phyloP scores from a whole-genome alignment of 1,139 yeast genomes.

The Martiniozyma asiatica region DNA sequence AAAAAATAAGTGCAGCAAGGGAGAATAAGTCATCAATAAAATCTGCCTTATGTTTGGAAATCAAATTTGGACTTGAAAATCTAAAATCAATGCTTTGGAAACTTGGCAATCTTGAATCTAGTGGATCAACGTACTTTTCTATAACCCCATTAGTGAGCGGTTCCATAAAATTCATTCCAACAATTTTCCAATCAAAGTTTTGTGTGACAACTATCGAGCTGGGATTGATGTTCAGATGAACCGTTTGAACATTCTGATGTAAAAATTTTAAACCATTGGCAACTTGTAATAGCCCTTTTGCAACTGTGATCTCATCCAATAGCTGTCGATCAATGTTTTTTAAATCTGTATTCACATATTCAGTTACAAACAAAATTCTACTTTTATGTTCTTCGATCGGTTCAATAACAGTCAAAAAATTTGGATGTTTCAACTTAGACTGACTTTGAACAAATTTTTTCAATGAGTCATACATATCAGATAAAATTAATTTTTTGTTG shows the following conservation, averaged over 20 bases:
- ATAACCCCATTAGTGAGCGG: constrained; percentile 30
- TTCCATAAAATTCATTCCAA: constrained; percentile 63
- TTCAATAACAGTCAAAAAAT: constrained; percentile 68
- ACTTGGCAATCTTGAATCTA: constrained; percentile 62
- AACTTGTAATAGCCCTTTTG: constrained; percentile 73
- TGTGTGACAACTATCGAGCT: constrained; percentile 62
- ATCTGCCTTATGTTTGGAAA: constrained; percentile 47
- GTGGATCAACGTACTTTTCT: constrained; percentile 48
- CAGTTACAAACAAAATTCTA: constrained; percentile 75
- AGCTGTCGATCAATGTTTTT: constrained; percentile 30
- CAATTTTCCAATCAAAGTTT: constrained; percentile 89
- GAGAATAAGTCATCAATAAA: constrained; percentile 77
- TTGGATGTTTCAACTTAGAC: constrained; percentile 81
- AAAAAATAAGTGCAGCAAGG: constrained; percentile 60
- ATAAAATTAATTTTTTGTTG: constrained; percentile 20
- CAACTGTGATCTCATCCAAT: constrained; percentile 60
- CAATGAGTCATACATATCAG: constrained; percentile 26
- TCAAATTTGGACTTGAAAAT: constrained; percentile 66
- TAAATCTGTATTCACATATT: constrained; percentile 54
- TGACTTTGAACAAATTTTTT: constrained; percentile 53
- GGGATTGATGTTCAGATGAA: constrained; percentile 76
- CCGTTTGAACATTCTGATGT: constrained; percentile 62
- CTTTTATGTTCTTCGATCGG: constrained; percentile 80
- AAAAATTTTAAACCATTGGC: constrained; percentile 72
- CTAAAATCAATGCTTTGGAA: constrained; percentile 63